These are phyloP conservation scores for Fusarium sp. DNA, from an alignment of 2,329 filamentous ascomycete species.

Conservation along the genomic window DNA sequence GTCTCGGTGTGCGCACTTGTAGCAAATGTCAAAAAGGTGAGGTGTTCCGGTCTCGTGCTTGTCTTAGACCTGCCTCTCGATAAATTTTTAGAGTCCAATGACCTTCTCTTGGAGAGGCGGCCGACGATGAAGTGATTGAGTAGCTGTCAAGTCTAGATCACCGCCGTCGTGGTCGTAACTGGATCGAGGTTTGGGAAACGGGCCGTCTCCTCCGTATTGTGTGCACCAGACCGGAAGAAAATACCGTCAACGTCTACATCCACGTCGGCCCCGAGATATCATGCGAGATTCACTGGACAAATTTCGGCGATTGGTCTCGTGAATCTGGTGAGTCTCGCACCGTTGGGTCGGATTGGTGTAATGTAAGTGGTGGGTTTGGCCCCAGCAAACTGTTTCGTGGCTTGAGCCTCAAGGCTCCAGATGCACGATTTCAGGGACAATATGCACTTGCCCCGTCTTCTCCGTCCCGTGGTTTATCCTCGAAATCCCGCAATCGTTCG, in stretches of 20 bases:
- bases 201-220: conserved; percentile 35
- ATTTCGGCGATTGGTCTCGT: conserved; percentile 23
- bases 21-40: conserved; percentile 10
- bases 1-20: conserved; percentile 6
- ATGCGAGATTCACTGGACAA: conserved; percentile 17
- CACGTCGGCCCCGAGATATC: conserved; percentile 17
- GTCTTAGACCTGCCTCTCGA: conserved; percentile 7
- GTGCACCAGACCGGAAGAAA: conserved; percentile 19
- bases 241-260: conserved; percentile 19
- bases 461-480: conserved; percentile 9
- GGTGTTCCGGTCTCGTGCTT: conserved; percentile 29
- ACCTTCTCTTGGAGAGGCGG: conserved; percentile 2
- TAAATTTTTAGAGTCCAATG: conserved; percentile 4
- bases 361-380: conserved; percentile 34
- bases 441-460: conserved; percentile 1
- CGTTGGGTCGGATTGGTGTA: conserved; percentile 31
- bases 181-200: conserved; percentile 32
- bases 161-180: conserved; percentile 10
- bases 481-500: conserved; percentile 30
- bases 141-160: conserved; percentile 20
- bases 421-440: conserved; percentile 17
- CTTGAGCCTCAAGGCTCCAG: conserved; percentile 25
- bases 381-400: conserved; percentile 27
- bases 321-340: conserved; percentile 24
- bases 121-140: conserved; percentile 13